These are phyloP conservation scores for Torrubiella hemipterigena DNA, from an alignment of 2,329 filamentous ascomycete genomes.

Conservation along the genomic window DNA sequence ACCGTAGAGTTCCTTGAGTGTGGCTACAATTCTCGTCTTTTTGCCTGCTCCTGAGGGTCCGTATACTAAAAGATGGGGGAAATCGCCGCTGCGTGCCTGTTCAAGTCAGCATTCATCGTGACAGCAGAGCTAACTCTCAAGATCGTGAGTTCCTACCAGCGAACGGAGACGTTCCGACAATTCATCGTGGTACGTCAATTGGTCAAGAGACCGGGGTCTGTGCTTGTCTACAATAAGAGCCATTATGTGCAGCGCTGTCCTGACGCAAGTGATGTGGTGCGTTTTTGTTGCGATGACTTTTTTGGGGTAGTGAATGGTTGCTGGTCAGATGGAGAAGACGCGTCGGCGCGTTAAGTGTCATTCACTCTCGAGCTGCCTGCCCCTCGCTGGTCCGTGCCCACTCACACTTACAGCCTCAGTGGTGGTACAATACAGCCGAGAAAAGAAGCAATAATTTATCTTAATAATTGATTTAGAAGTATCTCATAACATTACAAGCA, in stretches of 20 bases:
- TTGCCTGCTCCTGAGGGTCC: conserved; percentile 94
- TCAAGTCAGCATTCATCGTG: conserved; percentile 7
- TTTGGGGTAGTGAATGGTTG: conserved; percentile 9
- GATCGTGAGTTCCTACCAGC: conserved; percentile 46
- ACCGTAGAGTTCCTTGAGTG: conserved; percentile 87
- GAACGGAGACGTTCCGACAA: conserved; percentile 79
- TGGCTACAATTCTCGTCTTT: conserved; percentile 93
- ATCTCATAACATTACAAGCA: no score
- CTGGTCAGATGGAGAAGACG: conserved; percentile 16
- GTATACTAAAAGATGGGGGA: conserved; percentile 94
- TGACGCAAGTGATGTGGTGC: conserved; percentile 4
- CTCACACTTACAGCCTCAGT: no score
- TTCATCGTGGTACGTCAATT: conserved; percentile 76
- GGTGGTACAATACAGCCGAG: background rate
- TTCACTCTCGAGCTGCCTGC: conserved; percentile 2
- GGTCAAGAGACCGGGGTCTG: conserved; percentile 61
- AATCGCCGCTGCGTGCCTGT: conserved; percentile 92
- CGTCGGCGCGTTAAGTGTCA: conserved; percentile 9
- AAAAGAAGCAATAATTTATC: background rate
- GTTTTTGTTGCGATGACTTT: no score
- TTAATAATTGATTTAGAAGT: background rate
- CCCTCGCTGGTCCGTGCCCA: conserved; percentile 2
- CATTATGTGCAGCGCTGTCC: conserved; percentile 28
- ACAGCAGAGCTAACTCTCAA: conserved; percentile 1
- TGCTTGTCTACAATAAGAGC: conserved; percentile 63